phyloP scores from a whole-genome alignment of 768 basidiomycete species.

The Phaeolepiota aurea region DNA sequence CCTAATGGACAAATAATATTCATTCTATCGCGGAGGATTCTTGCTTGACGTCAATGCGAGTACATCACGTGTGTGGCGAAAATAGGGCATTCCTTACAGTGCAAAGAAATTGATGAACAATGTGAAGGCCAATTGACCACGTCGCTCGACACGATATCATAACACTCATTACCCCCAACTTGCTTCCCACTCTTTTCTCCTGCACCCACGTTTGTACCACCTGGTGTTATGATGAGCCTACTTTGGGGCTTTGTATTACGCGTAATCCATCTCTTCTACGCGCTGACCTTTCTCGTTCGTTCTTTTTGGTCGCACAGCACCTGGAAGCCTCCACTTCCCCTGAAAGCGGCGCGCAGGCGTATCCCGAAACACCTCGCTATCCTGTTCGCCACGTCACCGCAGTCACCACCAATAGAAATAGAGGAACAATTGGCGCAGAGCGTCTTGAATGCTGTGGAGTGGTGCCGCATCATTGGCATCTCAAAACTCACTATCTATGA shows the following conservation, averaged over 20 bases:
- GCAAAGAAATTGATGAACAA: not conserved
- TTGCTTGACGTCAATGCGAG: no score
- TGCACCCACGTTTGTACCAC: no score
- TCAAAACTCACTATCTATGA: conserved; percentile 66
- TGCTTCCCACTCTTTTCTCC: no score
- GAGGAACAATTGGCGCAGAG: conserved; percentile 42
- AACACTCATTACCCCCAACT: not conserved
- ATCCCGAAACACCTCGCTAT: conserved; percentile 62
- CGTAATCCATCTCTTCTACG: conserved; percentile 52
- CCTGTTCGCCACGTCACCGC: conserved; percentile 42
- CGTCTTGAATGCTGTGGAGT: conserved; percentile 42
- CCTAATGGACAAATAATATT: no score
- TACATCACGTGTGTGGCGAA: no score
- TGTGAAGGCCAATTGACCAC: conserved; percentile 7
- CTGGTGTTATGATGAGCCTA: conserved; percentile 34
- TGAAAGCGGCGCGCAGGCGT: conserved; percentile 44
- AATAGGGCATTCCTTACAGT: not conserved
- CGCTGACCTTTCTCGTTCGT: conserved; percentile 28
- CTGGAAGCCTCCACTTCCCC: conserved; percentile 32
- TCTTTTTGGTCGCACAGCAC: conserved; percentile 31
- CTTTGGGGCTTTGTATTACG: conserved; percentile 40
- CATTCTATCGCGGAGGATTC: no score
- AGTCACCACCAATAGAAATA: conserved; percentile 21
- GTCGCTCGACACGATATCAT: conserved; percentile 5
- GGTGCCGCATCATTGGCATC: conserved; percentile 61